phyloP scores from a whole-genome alignment of 2,329 filamentous ascomycete genomes.

The Trichophyton verrucosum region DNA sequence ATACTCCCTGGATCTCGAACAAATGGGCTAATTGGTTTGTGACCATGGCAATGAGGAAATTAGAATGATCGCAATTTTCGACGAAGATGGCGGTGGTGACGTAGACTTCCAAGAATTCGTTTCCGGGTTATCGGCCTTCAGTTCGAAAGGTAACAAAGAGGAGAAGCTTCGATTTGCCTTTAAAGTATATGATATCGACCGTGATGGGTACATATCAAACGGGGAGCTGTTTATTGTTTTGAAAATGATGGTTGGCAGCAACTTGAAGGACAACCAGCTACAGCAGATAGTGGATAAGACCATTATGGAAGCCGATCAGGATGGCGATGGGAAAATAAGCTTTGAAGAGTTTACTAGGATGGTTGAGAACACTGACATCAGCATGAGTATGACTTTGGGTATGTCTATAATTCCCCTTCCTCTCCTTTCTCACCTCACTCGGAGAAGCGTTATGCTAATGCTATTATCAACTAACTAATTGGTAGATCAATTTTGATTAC shows the following conservation, averaged over 20 bases:
- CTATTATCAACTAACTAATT: not conserved
- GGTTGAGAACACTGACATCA: conserved; percentile 82
- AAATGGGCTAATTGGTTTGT: not conserved
- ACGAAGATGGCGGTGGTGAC: conserved; percentile 93
- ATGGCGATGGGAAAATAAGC: conserved; percentile 94
- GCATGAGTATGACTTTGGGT: conserved; percentile 57
- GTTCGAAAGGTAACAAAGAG: conserved; percentile 96
- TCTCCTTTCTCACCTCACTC: not conserved
- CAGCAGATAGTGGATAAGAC: conserved; percentile 99
- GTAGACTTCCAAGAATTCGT: conserved; percentile 99
- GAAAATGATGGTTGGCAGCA: conserved; percentile 99
- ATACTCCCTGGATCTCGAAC: not conserved
- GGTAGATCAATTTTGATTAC: conserved; percentile 1
- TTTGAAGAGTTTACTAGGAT: conserved; percentile 98
- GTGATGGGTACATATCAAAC: conserved; percentile 96
- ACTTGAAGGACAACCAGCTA: conserved; percentile 95
- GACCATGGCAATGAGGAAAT: not conserved
- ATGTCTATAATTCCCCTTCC: conserved; percentile 21
- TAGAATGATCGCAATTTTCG: conserved; percentile 98
- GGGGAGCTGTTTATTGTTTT: conserved; percentile 97
- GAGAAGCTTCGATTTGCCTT: conserved; percentile 97
- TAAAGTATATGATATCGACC: conserved; percentile 99
- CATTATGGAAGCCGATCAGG: conserved; percentile 97
- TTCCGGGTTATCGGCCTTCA: conserved; percentile 86
- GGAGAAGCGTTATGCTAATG: not conserved